phyloP scores from a whole-genome alignment of 805 yeast species.

The Grigorovia transvaalensis region DNA sequence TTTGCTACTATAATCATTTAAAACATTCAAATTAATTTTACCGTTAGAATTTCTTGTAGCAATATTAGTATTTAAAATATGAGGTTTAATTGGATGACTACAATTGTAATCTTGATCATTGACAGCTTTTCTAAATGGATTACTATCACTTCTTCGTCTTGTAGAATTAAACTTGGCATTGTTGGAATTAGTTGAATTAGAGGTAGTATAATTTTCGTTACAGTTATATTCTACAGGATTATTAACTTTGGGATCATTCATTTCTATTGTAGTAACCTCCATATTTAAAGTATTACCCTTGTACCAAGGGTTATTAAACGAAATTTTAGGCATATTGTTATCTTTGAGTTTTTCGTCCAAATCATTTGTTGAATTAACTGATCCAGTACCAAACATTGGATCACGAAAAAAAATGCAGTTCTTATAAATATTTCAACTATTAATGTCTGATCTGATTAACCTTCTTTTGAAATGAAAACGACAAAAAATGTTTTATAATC shows the following conservation, averaged over 20 bases:
- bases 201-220: not conserved
- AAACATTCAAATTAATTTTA: not conserved
- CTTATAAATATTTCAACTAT: too few relatives aligned
- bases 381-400: not conserved
- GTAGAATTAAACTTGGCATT: not conserved
- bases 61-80: too few relatives aligned
- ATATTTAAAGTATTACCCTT: not conserved
- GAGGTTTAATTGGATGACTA: not conserved
- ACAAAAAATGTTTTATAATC: too few relatives aligned
- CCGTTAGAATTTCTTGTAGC: too few relatives aligned
- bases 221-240: not conserved
- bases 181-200: not conserved
- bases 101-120: not conserved
- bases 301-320: not conserved
- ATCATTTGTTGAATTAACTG: not conserved
- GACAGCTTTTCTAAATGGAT: not conserved
- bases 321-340: not conserved
- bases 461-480: too few relatives aligned
- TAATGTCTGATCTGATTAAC: too few relatives aligned
- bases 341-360: not conserved
- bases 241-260: not conserved
- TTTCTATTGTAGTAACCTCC: not conserved
- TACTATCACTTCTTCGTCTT: not conserved
- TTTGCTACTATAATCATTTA: too few relatives aligned
- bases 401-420: not conserved